A percentile compares a stretch with the other conserved stretches of the same genome.
phyloP scores from a whole-genome alignment of 176 grass and related monocot species.

The Urochloa ruziziensis region DNA sequence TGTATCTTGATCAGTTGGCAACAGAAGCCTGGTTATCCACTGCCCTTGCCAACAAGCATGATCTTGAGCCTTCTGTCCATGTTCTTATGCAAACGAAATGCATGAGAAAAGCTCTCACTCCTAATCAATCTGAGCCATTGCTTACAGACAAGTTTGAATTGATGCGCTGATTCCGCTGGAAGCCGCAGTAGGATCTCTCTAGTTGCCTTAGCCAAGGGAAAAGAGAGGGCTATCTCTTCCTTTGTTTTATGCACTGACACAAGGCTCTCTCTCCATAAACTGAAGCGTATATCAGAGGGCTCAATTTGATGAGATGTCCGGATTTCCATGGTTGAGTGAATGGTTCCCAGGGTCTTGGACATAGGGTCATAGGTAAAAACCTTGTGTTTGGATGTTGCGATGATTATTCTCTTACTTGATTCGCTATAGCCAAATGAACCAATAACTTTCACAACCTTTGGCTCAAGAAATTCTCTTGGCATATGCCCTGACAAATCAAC shows the following conservation, averaged over 20 bases:
- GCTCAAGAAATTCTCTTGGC: not conserved
- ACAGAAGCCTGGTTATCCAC: not conserved
- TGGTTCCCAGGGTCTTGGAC: no score
- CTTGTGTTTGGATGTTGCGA: not conserved
- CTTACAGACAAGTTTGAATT: constrained; percentile 21
- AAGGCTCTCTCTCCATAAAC: not conserved
- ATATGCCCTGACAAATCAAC: not conserved
- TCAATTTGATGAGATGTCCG: not conserved
- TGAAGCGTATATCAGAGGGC: not conserved
- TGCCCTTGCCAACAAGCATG: constrained; percentile 34
- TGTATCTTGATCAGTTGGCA: not conserved
- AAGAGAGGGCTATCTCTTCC: not conserved
- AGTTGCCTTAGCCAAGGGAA: not conserved
- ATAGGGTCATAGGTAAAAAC: not conserved
- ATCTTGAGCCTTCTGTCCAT: constrained; percentile 18
- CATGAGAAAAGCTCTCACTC: not conserved
- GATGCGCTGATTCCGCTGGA: not conserved
- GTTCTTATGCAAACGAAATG: not conserved
- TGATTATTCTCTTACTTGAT: not conserved
- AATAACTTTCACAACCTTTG: not conserved
- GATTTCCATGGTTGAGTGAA: not conserved
- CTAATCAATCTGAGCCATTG: constrained; percentile 21
- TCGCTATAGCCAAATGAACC: not conserved
- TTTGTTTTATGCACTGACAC: not conserved
- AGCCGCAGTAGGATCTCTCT: constrained; percentile 26